Percentiles rank a stretch among this genome's conserved stretches.
These are phyloP conservation scores for Huntiella decipiens DNA, from an alignment of 2,329 filamentous ascomycete species.

Conservation along the genomic window DNA sequence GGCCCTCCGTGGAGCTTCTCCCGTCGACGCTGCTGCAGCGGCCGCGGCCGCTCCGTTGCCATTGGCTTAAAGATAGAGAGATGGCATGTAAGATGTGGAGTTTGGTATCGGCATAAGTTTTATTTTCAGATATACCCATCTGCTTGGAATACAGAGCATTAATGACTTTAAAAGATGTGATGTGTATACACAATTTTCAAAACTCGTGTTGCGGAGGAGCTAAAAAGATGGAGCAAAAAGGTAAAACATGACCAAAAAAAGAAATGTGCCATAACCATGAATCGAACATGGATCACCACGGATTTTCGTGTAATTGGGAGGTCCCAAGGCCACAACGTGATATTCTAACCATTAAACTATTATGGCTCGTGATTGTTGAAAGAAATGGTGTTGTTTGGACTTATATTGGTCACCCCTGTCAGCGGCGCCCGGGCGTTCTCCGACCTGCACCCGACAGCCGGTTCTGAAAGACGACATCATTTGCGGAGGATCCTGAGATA, in stretches of 20 bases:
- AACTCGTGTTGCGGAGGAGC: not conserved
- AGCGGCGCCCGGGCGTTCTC: too few species aligned
- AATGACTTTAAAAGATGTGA: not conserved
- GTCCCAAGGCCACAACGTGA: slow-evolving; percentile 5
- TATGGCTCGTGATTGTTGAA: slow-evolving; percentile 1
- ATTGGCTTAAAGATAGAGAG: not conserved
- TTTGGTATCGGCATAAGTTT: not conserved
- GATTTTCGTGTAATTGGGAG: slow-evolving; percentile 1
- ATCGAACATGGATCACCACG: slow-evolving; percentile 11
- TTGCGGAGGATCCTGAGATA: too few species aligned
- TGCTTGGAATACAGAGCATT: slow-evolving; percentile 4
- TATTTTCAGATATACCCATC: slow-evolving; percentile 7
- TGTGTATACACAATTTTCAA: not conserved
- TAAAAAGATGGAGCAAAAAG: not conserved
- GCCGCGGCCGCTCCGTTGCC: slow-evolving; percentile 3
- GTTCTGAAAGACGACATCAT: too few species aligned
- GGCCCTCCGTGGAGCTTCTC: not conserved
- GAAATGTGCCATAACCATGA: slow-evolving; percentile 10
- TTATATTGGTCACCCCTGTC: too few species aligned
- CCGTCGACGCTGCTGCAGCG: not conserved
- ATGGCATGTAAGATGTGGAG: not conserved
- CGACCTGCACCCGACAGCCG: too few species aligned
- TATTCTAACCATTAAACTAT: slow-evolving; percentile 11
- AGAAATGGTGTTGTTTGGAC: too few species aligned
- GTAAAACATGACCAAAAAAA: not conserved